Evolutionary conservation across 768 basidiomycete genomes (phyloP).

Genomic region (Dacryopinax spathularia): DNA sequence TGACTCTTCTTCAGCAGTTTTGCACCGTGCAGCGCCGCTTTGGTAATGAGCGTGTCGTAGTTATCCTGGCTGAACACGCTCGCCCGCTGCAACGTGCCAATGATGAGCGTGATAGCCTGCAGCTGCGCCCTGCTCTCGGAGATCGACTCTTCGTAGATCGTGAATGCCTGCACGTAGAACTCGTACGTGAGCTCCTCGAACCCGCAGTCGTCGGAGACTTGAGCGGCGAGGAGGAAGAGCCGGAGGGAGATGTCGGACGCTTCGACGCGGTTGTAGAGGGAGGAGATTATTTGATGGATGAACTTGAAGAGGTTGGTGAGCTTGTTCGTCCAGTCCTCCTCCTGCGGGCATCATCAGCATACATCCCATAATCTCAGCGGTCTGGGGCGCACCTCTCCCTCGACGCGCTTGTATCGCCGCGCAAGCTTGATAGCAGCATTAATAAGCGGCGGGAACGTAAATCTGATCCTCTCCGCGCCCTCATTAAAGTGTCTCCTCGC

Average conservation of each 20-base stretch:
- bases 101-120: constrained; percentile 92
- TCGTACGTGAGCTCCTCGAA: constrained; percentile 96
- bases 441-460: constrained; percentile 92
- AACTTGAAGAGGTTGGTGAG: constrained; percentile 86
- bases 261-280: constrained; percentile 85
- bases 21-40: constrained; percentile 93
- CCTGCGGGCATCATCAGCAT: constrained; percentile 33
- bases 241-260: constrained; percentile 77
- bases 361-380: background rate
- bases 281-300: constrained; percentile 81
- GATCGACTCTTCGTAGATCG: constrained; percentile 94
- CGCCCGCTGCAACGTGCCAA: constrained; percentile 75
- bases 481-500: constrained; percentile 80
- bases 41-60: constrained; percentile 94
- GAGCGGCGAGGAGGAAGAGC: constrained; percentile 87
- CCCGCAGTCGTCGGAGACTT: constrained; percentile 85
- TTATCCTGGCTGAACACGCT: constrained; percentile 88
- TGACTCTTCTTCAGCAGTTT: constrained; percentile 97
- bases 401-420: constrained; percentile 72
- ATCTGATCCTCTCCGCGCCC: constrained; percentile 89
- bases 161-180: constrained; percentile 94
- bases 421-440: constrained; percentile 87
- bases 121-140: constrained; percentile 91
- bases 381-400: constrained; percentile 40
- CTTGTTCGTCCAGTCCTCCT: constrained; percentile 73